These are phyloP conservation scores for Komagataella populi DNA, from an alignment of 805 yeast species.

Conservation along the genomic window DNA sequence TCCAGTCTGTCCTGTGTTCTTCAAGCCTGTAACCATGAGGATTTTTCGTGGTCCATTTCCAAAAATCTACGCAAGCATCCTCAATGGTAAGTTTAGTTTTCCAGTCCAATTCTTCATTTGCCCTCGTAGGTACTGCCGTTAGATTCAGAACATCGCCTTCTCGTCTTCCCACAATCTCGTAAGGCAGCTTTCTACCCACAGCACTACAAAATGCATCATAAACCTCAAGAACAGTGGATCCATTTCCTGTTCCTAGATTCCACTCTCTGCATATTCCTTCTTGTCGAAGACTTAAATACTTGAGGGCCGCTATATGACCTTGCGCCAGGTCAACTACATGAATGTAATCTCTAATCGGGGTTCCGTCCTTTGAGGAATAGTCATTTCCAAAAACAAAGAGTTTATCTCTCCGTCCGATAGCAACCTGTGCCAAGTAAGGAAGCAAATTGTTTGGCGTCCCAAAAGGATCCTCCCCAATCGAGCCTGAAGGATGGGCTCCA, in stretches of 20 bases:
- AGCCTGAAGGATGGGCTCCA: constrained; percentile 77
- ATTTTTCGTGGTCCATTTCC: constrained; percentile 65
- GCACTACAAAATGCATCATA: constrained; percentile 50
- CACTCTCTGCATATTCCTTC: constrained; percentile 55
- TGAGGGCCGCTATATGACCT: constrained; percentile 65
- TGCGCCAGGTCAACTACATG: constrained; percentile 70
- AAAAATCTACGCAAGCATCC: constrained; percentile 56
- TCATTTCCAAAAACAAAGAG: constrained; percentile 61
- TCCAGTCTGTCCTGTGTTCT: constrained; percentile 20
- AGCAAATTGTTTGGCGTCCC: constrained; percentile 68
- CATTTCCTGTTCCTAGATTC: constrained; percentile 76
- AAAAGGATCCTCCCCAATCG: constrained; percentile 69
- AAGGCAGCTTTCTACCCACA: constrained; percentile 50
- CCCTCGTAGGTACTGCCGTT: constrained; percentile 59
- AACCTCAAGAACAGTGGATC: constrained; percentile 68
- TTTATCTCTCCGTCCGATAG: constrained; percentile 55
- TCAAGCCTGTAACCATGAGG: constrained; percentile 42
- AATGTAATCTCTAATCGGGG: constrained; percentile 72
- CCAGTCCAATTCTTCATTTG: constrained; percentile 57
- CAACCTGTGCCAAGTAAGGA: constrained; percentile 69
- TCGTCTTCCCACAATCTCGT: constrained; percentile 52
- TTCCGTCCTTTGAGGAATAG: constrained; percentile 61
- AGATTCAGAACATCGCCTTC: constrained; percentile 67
- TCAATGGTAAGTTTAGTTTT: constrained; percentile 37
- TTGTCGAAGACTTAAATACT: constrained; percentile 27